These are phyloP conservation scores for Thermothielavioides terrestris DNA, from an alignment of 495 filamentous ascomycete species.

Conservation along the genomic window DNA sequence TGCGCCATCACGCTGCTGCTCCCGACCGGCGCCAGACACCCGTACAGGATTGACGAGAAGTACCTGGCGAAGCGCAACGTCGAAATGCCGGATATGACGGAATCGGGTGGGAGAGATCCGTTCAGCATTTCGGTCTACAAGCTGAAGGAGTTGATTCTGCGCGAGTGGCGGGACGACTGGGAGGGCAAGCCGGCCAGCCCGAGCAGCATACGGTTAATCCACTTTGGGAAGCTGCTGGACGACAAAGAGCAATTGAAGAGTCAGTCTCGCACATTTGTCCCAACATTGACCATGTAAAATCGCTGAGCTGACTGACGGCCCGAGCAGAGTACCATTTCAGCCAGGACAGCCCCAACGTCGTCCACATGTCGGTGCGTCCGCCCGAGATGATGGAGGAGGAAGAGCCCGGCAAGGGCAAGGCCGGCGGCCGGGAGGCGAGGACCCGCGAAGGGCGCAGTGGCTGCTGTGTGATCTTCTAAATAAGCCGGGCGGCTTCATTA, in stretches of 20 bases:
- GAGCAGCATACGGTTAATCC: constrained; percentile 77
- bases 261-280: constrained; percentile 9
- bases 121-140: constrained; percentile 85
- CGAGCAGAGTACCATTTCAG: constrained; percentile 69
- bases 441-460: constrained; percentile 57
- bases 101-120: constrained; percentile 55
- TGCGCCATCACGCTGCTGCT: constrained; percentile 64
- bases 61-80: constrained; percentile 74
- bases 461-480: constrained; percentile 72
- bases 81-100: constrained; percentile 52
- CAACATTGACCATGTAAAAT: background rate
- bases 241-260: constrained; percentile 67
- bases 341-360: constrained; percentile 61
- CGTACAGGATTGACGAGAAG: constrained; percentile 77
- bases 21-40: constrained; percentile 72
- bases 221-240: constrained; percentile 78
- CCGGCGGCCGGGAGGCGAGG: constrained; percentile 48
- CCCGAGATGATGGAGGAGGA: constrained; percentile 82
- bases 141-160: constrained; percentile 81
- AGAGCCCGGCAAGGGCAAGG: constrained; percentile 65
- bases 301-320: background rate
- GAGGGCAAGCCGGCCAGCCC: constrained; percentile 74
- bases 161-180: constrained; percentile 90
- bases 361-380: constrained; percentile 89
- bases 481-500: background rate